Base-by-base conservation (phyloP, 148 eudicot genomes). In the Simmondsia chinensis region DNA sequence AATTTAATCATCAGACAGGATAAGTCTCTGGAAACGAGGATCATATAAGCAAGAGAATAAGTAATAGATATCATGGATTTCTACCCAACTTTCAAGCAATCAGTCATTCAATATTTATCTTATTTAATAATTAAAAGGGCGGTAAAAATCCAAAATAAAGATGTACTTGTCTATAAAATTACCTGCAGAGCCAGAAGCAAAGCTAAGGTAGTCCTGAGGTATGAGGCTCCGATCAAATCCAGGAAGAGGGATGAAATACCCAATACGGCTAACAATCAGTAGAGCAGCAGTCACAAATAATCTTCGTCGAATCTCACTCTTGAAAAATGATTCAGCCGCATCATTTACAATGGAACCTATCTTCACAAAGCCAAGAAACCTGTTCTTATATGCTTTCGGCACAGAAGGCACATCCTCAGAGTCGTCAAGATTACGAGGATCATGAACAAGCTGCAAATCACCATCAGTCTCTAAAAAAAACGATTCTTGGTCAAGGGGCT, bases 281-380 rank as follows among this genome's bases (percentile, higher is more conserved):
- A 91, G 56, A 5, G 75, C 48, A 42, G 86, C 94, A 47, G 97
- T 91, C 58, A 91, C 85, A 70, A 79, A 85, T 54, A 91, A 63
- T 71, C 97, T 79, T 44, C 94, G 74, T 6, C 95, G 68, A 57
- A 91, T 91, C 69, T 91, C 97, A 64, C 97, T 85, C 77, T 84
- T 89, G 70, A 89, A 89, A 74, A 89, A 89, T 14, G 88, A 81
- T 61, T 89, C 97, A 28, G 88, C 85, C 1, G 83, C 88, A 54
- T 60, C 70, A 47, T 79, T 74, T 19, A 89, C 27, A 34, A 79
- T 61, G 4, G 97, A 77, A 51, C 97, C 79, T 39, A 77, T 10
- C 24, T 75, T 73, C 33, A 75, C 70, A 61, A 91, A 66, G 52
- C 74, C 64, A 44, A 85, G 39, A 57, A 78, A 85, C 54, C 72